Evolutionary conservation across 192 early-diverging fungal species (phyloP), one percentile per base, ranked within the genome.

Genomic region (Coemansia sp.): DNA sequence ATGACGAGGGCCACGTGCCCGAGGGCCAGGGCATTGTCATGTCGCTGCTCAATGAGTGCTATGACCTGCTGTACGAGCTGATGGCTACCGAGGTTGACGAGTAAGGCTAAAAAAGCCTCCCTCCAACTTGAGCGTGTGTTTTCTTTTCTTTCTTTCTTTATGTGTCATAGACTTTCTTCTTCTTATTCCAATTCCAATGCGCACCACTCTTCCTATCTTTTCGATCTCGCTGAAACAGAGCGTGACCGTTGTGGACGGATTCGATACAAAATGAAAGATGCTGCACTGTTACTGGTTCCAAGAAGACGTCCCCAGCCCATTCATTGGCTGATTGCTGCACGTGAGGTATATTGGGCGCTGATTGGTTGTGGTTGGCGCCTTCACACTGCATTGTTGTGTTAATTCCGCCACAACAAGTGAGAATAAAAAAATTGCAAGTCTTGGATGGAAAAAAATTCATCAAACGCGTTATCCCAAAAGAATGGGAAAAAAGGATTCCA

Each of bases 21-120:
- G 87, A 90, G 77, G 93, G 95, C 39, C 95, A 97, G 74, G 93
- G 91, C 20, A 87, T 94, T 37, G 87, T 94, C 50, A 89, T 92
- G 67, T 89, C 89, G 41, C 72, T 97, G 55, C 85, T 97, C 66
- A 90, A 90, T 55, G 90, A 97, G 74, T 95, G 95, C 70, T 94
- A 95, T 66, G 93, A 95, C 80, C 86, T 91, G 60, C 82, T 91
- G 60, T 88, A 90, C 53, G 91, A 91, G 68, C 74, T 93, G 19
- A 88, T 90, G 68, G 81, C 89, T 11, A 67, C 86, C 22, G 81
- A 83, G n/a, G 67, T 77, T 50, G 81, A 83, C 61, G 81, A 83
- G 48, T 83, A 83, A 57, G n/a, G 32, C 32, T 32, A 32, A 32
- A 32, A 32, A 32, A 32, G 1, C 0, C 32, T 1, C 20, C 32